Evolutionary conservation across 805 yeast species (phyloP), one percentile per base, ranked within the genome.

Genomic region (Saccharomycopsis selenospora): DNA sequence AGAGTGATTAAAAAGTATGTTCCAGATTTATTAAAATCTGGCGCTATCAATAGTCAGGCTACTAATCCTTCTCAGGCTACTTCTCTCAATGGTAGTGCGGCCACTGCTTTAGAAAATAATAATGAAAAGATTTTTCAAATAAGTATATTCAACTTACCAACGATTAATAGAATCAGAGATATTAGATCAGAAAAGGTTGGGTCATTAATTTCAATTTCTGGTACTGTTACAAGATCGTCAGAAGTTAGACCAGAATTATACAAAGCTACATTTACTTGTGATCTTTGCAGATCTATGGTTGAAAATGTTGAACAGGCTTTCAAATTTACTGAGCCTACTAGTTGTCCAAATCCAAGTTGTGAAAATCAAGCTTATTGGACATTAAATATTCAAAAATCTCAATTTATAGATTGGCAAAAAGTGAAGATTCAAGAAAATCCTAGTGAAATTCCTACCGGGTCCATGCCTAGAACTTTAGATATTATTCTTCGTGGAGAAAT

Each of bases 401-500:
- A 82, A 53, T 91, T 93, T 60, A 72, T 88, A 54, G 98, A 91
- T 70, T 91, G 99, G 99, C 99, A 91, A 65, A 85, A 85, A 56
- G 91, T 89, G 23, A 78, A 97, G 58, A 85, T 91, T 55, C 99
- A 91, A 64, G 99, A 91, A 61, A 93, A 91, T 60, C 82, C 97
- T n/a, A 85, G 74, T 57, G 98, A 91, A 66, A 91, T 91, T 49
- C 99, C 99, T 24, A 88, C 96, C 0, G 99, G 99, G 25, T 89
- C 97, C 3, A 91, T 91, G 99, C 99, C 99, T 23, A 79, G 99
- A 64, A 91, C 96, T 1, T 66, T 91, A 59, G 99, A 91, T 63
- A 91, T 91, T 22, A 85, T 91, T 45, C 67, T 91, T 50, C 75
- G 99, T 58, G 98, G 98, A 45, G 97, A 91, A 57, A 75, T 88